Percentiles rank a stretch among this genome's conserved stretches.
These are phyloP conservation scores for Rhododendron kiyosumense DNA, from an alignment of 148 eudicot species.

Conservation along the genomic window DNA sequence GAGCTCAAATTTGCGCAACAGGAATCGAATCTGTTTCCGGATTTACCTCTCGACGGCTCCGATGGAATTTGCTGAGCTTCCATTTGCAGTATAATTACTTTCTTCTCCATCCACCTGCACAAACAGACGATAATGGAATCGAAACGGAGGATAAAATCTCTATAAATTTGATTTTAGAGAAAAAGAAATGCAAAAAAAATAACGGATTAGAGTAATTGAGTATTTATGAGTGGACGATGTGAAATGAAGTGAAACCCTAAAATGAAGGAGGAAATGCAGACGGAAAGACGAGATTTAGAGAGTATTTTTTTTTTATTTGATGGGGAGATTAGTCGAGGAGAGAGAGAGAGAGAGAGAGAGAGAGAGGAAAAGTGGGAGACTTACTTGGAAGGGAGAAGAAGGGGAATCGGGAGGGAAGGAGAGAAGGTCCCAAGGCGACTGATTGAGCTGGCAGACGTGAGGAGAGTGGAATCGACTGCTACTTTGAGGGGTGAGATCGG, in stretches of 20 bases:
- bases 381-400: slow-evolving; percentile 20
- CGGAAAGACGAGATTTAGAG: not conserved
- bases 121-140: not conserved
- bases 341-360: not conserved
- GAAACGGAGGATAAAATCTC: not conserved
- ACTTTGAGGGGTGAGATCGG: not conserved
- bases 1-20: not conserved
- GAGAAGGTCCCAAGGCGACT: slow-evolving; percentile 44
- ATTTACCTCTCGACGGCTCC: slow-evolving; percentile 44
- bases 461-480: not conserved
- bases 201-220: slow-evolving; percentile 4
- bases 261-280: not conserved
- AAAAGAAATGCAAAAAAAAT: not conserved
- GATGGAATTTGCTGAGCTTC: slow-evolving; percentile 24
- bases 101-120: slow-evolving; percentile 29
- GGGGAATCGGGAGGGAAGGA: slow-evolving; percentile 22
- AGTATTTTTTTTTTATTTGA: not conserved
- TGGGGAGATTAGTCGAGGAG: not conserved
- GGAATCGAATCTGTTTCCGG: not conserved
- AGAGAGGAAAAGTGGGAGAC: not conserved
- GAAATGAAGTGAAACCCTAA: slow-evolving; percentile 24
- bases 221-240: not conserved
- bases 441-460: slow-evolving; percentile 29
- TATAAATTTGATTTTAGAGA: not conserved
- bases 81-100: slow-evolving; percentile 20